Base-by-base conservation (phyloP, 345 rosid genomes). In the Pistacia vera region DNA sequence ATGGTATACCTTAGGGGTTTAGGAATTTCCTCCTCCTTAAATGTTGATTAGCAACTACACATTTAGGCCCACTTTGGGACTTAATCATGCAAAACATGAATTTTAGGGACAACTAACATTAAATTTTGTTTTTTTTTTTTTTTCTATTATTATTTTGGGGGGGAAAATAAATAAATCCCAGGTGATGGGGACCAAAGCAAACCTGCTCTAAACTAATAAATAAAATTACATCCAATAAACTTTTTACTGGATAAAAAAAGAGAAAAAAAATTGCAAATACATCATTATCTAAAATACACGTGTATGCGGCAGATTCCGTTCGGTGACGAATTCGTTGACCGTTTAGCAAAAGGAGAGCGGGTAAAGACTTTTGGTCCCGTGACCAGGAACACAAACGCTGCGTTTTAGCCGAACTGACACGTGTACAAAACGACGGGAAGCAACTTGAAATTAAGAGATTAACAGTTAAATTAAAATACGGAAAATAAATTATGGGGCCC, bases 361-460 rank as follows among this genome's bases (percentile, higher is more conserved):
- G 68, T 63, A 6, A 35, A 8, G 71, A 77, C 83, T 72, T 63
- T 35, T 8, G 76, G 79, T 68, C 74, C 22, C 70, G 63, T 5
- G 75, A 82, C 75, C 55, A 52, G 57, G 28, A 65, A 80, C 83
- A 75, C 62, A 41, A 41, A 60, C 18, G 68, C 74, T 59, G n/a
- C 55, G 11, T 56, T 71, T 17, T 54, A 33, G 78, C 78, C 56
- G 74, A 77, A 69, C 30, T 60, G 9, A 68, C 78, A 75, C 76
- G 83, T 77, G 77, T 65, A 12, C 71, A 33, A 68, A 48, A 30
- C 14, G 51, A 71, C 64, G 30, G 4, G 3, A 11, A 58, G 17
- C 72, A 63, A 63, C 64, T 77, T 7, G n/a, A 25, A 25, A 25
- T 25, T 25, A 25, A 25, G 25, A 3, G 11, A 76, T 51, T 55